Conservation (phyloP, 768 basidiomycete species). For the Tulasnella sp. region DNA sequence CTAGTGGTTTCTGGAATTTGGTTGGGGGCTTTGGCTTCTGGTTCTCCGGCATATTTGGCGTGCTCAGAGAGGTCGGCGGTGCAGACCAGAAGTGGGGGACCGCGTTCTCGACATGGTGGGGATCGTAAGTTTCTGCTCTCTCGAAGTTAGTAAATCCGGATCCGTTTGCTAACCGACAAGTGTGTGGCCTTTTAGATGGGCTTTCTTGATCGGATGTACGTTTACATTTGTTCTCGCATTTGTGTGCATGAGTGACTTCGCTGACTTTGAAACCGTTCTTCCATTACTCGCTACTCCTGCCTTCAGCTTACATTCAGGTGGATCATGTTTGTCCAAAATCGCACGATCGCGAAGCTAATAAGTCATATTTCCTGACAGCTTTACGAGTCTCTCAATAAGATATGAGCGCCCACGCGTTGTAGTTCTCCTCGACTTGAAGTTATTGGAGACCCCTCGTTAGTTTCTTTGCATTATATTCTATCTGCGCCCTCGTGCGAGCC, state of each 20-base stretch:
- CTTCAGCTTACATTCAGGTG: constrained; percentile 2
- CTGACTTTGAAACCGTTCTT: neutral
- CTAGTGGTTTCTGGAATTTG: constrained; percentile 21
- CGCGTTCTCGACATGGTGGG: constrained; percentile 21
- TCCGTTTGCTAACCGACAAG: neutral
- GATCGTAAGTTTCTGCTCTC: constrained; percentile 14
- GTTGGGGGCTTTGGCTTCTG: constrained; percentile 19
- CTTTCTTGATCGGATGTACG: constrained; percentile 17
- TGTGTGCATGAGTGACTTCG: neutral
- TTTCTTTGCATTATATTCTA: too few species aligned
- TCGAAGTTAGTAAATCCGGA: neutral
- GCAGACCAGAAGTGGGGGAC: constrained; percentile 16
- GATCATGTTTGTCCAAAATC: neutral
- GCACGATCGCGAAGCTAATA: neutral
- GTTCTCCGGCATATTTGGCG: constrained; percentile 20
- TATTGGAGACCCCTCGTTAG: too few species aligned
- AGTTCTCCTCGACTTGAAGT: too few species aligned
- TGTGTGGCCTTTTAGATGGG: neutral
- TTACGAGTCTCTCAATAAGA: constrained; percentile 18
- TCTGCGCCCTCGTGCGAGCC: too few species aligned
- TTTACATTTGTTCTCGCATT: neutral
- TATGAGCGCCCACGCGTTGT: neutral
- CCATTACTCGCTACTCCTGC: neutral
- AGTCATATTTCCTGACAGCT: constrained; percentile 14
- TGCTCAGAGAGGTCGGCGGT: neutral